phyloP scores from a whole-genome alignment of 768 basidiomycete genomes.

The Suillus hirtellus region DNA sequence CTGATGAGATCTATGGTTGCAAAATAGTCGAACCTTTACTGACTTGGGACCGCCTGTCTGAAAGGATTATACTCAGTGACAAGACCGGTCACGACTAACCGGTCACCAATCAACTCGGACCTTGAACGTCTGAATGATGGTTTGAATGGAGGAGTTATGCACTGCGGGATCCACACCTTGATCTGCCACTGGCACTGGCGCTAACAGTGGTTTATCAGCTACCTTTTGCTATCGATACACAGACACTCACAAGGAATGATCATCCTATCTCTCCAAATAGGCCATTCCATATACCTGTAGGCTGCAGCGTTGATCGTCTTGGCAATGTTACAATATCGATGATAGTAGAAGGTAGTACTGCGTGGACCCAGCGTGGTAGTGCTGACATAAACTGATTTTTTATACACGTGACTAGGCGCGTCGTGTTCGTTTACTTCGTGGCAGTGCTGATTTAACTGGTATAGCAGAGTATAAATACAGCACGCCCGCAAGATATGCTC shows the following conservation, averaged over 20 bases:
- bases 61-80: neutral
- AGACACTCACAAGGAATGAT: neutral
- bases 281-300: neutral
- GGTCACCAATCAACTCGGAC: neutral
- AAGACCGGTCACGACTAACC: neutral
- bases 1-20: neutral
- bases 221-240: neutral
- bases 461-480: neutral
- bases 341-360: too few species aligned
- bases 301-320: neutral
- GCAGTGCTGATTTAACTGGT: neutral
- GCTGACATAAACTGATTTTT: neutral
- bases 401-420: neutral
- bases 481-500: neutral
- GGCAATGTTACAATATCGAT: neutral
- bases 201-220: neutral
- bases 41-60: neutral
- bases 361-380: neutral
- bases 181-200: too few species aligned
- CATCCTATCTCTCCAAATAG: neutral
- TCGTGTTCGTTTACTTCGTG: neutral
- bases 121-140: neutral
- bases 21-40: neutral
- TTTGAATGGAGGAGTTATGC: neutral
- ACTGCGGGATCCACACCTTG: neutral